phyloP scores from a whole-genome alignment of 192 early-diverging fungal genomes.

The Kickxella alabastrina region DNA sequence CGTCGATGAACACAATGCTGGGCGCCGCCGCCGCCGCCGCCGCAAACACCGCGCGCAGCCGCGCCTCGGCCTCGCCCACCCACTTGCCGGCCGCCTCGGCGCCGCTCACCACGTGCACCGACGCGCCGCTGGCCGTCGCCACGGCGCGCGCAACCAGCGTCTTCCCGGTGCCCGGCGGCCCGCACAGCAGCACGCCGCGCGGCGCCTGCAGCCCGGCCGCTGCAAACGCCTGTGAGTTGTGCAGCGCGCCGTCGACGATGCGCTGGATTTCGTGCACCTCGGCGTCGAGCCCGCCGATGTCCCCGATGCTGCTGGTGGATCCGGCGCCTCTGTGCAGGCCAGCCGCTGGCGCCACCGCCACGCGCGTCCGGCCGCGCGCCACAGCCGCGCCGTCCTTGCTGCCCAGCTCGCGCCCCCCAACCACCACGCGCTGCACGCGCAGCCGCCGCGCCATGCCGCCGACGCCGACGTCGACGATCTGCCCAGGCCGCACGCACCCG shows the following conservation, averaged over 20 bases:
- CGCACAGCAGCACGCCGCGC: conserved; percentile 82
- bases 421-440: conserved; percentile 5
- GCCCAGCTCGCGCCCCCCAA: background rate
- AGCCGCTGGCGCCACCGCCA: background rate
- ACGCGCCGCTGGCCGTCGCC: conserved; percentile 67
- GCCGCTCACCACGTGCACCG: conserved; percentile 83
- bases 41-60: conserved; percentile 74
- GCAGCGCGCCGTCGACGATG: conserved; percentile 77
- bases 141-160: conserved; percentile 90
- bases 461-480: conserved; percentile 30
- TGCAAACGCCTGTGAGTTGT: conserved; percentile 66
- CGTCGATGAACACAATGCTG: conserved; percentile 90
- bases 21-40: conserved; percentile 68
- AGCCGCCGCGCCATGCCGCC: conserved; percentile 17
- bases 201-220: conserved; percentile 83
- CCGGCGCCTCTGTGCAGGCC: background rate
- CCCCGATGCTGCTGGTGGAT: background rate
- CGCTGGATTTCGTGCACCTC: conserved; percentile 74
- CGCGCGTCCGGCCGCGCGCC: background rate
- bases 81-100: conserved; percentile 86
- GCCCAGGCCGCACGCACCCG: conserved; percentile 17
- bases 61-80: conserved; percentile 89
- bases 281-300: conserved; percentile 76
- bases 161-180: conserved; percentile 95
- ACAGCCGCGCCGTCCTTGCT: conserved; percentile 8